phyloP scores from a whole-genome alignment of 2,329 filamentous ascomycete species.

The Aspergillus novoparasiticus region DNA sequence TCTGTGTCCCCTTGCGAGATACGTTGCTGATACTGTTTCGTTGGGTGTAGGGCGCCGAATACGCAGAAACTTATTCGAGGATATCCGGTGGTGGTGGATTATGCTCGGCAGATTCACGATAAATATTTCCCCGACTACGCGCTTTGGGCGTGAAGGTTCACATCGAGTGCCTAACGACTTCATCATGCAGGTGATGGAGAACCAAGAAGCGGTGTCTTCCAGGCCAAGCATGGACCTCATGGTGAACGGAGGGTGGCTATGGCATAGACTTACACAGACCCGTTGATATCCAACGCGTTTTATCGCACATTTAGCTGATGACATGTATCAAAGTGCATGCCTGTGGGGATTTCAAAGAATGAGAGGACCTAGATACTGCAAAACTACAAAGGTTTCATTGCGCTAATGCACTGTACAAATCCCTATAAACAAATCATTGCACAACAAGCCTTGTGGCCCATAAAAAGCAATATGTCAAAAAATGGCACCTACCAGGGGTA shows the following conservation, averaged over 20 bases:
- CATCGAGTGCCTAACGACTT: not conserved
- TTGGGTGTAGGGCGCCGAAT: conserved; percentile 47
- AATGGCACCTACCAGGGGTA: conserved; percentile 42
- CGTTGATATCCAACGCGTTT: not conserved
- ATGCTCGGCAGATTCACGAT: conserved; percentile 59
- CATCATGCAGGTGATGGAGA: not conserved
- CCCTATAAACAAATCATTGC: conserved; percentile 34
- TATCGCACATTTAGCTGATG: not conserved
- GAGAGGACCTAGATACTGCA: not conserved
- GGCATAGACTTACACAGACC: not conserved
- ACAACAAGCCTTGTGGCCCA: conserved; percentile 25
- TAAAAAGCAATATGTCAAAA: conserved; percentile 25
- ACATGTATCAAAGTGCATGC: not conserved
- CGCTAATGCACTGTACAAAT: conserved; percentile 24
- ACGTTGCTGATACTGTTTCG: conserved; percentile 8
- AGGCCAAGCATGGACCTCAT: not conserved
- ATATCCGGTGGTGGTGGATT: conserved; percentile 57
- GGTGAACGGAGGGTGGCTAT: not conserved
- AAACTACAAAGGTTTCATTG: conserved; percentile 11
- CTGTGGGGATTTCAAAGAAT: not conserved
- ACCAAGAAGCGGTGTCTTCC: not conserved
- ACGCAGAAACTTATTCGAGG: conserved; percentile 49
- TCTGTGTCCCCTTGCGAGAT: not conserved
- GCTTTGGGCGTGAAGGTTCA: conserved; percentile 28
- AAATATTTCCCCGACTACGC: conserved; percentile 62